Percentiles rank a stretch among this genome's conserved stretches.
Evolutionary conservation across 306 rosid genomes (phyloP).

Genomic region (Begonia fuchsioides): DNA sequence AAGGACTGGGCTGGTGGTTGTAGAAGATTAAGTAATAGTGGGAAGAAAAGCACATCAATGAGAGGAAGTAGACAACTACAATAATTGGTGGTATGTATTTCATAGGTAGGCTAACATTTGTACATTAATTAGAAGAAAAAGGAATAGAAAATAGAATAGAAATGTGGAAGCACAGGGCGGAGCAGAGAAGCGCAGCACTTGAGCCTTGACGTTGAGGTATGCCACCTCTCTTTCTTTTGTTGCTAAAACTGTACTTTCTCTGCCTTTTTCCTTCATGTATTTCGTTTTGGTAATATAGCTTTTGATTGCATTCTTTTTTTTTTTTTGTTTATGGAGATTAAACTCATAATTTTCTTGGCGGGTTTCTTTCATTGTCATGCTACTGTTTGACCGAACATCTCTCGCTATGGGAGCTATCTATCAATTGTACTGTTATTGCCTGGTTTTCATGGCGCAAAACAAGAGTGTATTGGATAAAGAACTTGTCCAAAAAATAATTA

Average conservation of each 20-base stretch:
- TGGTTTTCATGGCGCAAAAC: too few relatives aligned
- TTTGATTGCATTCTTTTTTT: neutral
- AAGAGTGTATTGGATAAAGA: too few relatives aligned
- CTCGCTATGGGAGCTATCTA: too few relatives aligned
- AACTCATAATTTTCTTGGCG: too few relatives aligned
- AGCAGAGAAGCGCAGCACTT: conserved; percentile 19
- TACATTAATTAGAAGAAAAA: conserved; percentile 55
- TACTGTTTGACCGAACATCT: too few relatives aligned
- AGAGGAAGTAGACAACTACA: conserved; percentile 54
- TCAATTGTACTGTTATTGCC: too few relatives aligned
- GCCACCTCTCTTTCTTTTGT: conserved; percentile 10
- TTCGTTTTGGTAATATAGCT: conserved; percentile 33
- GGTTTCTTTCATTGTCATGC: too few relatives aligned
- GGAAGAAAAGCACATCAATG: conserved; percentile 40
- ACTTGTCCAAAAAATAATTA: too few relatives aligned
- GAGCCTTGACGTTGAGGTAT: conserved; percentile 8
- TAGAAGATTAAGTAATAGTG: conserved; percentile 43
- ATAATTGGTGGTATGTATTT: conserved; percentile 34
- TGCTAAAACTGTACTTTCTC: conserved; percentile 6
- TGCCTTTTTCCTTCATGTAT: conserved; percentile 33
- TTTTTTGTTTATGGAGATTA: too few relatives aligned
- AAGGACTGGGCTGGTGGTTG: conserved; percentile 23
- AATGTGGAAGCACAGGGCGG: conserved; percentile 5
- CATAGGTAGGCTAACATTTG: conserved; percentile 92
- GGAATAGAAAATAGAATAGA: conserved; percentile 23